Percentiles rank a stretch among this genome's conserved stretches.
Evolutionary conservation across 768 basidiomycete species (phyloP).

Genomic region (Mycena vulgaris): DNA sequence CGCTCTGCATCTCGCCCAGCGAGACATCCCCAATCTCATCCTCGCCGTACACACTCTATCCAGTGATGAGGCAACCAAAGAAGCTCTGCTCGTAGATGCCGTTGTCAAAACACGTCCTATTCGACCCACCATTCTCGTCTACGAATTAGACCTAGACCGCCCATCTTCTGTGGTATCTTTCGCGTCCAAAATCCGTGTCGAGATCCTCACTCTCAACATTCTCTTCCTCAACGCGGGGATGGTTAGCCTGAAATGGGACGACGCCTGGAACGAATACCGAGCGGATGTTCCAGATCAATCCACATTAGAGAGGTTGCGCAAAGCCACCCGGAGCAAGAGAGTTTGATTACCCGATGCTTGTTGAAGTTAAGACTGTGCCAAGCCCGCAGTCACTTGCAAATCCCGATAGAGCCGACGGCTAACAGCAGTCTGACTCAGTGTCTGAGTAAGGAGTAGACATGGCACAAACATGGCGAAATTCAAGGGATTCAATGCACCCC

Average conservation of each 20-base stretch:
- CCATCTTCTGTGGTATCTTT: slow-evolving; percentile 38
- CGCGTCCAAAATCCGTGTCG: slow-evolving; percentile 26
- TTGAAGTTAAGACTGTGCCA: no score
- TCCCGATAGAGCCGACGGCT: no score
- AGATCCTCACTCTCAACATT: slow-evolving; percentile 36
- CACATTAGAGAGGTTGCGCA: no score
- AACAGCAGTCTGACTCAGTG: no score
- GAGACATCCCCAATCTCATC: slow-evolving; percentile 36
- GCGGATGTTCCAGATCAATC: slow-evolving; percentile 38
- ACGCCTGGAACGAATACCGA: slow-evolving; percentile 37
- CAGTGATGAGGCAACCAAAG: slow-evolving; percentile 30
- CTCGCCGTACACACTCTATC: slow-evolving; percentile 33
- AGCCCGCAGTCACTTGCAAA: no score
- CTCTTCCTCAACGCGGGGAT: slow-evolving; percentile 42
- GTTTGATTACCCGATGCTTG: no score
- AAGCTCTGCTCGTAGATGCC: slow-evolving; percentile 36
- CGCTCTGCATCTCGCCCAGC: slow-evolving; percentile 37
- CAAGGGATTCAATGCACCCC: no score
- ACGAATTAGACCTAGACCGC: slow-evolving; percentile 37
- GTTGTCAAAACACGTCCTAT: slow-evolving; percentile 15
- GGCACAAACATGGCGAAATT: no score
- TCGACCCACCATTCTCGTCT: slow-evolving; percentile 35
- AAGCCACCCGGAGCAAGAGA: no score
- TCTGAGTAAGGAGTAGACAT: no score
- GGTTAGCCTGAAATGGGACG: slow-evolving; percentile 12